Evolutionary conservation across 257 asterid species (phyloP).

Genomic region (Salvia rosmarinus): DNA sequence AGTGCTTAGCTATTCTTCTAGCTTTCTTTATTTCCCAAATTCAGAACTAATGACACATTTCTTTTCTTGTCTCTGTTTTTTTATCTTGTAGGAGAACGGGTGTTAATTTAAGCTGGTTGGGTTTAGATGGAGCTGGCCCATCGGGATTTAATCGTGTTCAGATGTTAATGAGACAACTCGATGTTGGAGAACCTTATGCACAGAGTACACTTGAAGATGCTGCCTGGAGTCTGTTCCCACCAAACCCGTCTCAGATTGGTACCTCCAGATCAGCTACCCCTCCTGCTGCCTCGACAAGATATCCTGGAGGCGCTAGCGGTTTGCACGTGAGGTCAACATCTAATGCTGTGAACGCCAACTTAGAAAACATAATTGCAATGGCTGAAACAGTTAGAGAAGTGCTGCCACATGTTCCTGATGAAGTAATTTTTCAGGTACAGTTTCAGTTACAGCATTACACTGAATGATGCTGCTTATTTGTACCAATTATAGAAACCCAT

Average conservation of each 20-base stretch:
- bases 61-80: not conserved
- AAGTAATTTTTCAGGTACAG: conserved; percentile 68
- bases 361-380: conserved; percentile 63
- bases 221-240: conserved; percentile 73
- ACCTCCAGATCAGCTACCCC: conserved; percentile 54
- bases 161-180: conserved; percentile 89
- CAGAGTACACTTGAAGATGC: conserved; percentile 71
- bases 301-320: conserved; percentile 48
- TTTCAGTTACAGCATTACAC: not conserved
- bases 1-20: not conserved
- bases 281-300: conserved; percentile 44
- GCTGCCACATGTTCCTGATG: conserved; percentile 78
- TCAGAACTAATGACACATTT: conserved; percentile 7
- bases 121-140: conserved; percentile 78
- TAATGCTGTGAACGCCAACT: conserved; percentile 42
- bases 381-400: conserved; percentile 79
- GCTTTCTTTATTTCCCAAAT: conserved; percentile 4
- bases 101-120: conserved; percentile 68
- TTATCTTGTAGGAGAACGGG: conserved; percentile 52
- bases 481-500: not conserved
- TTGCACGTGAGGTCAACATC: conserved; percentile 48
- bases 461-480: not conserved
- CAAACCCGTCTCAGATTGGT: conserved; percentile 67
- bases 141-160: conserved; percentile 77
- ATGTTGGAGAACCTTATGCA: conserved; percentile 81